Conservation (phyloP, 495 filamentous ascomycete genomes). For the Trypethelium eluteriae region DNA sequence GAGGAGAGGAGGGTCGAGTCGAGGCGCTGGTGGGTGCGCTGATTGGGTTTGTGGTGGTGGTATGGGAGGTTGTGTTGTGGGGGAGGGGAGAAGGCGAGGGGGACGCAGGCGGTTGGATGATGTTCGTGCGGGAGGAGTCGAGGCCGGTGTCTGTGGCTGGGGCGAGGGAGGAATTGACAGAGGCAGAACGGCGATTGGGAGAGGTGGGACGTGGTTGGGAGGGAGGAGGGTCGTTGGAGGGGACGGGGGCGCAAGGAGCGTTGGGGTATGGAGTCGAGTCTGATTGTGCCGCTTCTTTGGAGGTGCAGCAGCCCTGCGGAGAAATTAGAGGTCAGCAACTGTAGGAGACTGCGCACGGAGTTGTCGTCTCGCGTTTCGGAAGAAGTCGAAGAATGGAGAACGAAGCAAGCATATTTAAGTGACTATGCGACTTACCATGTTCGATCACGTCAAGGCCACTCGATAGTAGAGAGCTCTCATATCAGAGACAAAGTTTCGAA, state of each 20-base stretch:
- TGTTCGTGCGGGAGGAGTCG: conserved; percentile 16
- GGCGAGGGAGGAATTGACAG: conserved; percentile 8
- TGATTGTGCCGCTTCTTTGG: conserved; percentile 10
- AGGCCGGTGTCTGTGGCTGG: neutral
- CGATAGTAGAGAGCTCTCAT: neutral
- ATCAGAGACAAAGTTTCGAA: neutral
- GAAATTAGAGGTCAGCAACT: neutral
- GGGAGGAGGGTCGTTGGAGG: conserved; percentile 12
- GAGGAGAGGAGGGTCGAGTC: conserved; percentile 2
- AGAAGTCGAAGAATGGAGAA: neutral
- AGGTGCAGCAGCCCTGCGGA: conserved; percentile 5
- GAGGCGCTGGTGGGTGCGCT: conserved; percentile 16
- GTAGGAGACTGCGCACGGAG: neutral
- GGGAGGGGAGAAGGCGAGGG: conserved; percentile 11
- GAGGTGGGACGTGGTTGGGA: neutral
- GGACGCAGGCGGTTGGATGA: conserved; percentile 11
- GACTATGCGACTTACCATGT: neutral
- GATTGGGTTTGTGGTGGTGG: conserved; percentile 13
- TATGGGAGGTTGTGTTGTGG: conserved; percentile 10
- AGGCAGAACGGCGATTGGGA: neutral
- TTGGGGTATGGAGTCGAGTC: neutral
- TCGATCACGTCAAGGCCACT: neutral
- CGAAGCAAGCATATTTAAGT: neutral
- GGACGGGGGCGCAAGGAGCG: conserved; percentile 15
- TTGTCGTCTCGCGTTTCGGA: neutral